A percentile compares a stretch with the other conserved stretches of the same genome.
Evolutionary conservation across 2,329 filamentous ascomycete genomes (phyloP).

Genomic region (Colletotrichum costaricense): DNA sequence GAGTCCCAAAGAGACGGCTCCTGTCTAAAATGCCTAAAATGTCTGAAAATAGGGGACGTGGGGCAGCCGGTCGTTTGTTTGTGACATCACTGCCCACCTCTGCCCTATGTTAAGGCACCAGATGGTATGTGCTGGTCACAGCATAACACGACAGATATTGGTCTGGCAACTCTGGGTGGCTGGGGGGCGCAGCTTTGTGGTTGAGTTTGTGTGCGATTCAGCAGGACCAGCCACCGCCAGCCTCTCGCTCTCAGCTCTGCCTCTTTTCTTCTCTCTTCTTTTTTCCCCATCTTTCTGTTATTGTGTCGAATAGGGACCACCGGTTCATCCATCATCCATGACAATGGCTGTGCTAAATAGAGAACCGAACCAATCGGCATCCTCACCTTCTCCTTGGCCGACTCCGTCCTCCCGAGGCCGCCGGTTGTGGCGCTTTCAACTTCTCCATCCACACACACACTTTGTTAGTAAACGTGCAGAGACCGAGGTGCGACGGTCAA

Average conservation of each 20-base stretch:
- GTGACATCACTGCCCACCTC: constrained; percentile 24
- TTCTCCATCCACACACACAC: not conserved
- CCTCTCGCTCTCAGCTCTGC: not conserved
- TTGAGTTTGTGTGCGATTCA: not conserved
- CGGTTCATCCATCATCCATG: not conserved
- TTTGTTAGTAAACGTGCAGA: not conserved
- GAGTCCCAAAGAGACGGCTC: not conserved
- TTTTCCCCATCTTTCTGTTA: too few species aligned
- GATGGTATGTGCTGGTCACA: not conserved
- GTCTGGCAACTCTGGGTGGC: not conserved
- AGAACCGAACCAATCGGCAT: constrained; percentile 15
- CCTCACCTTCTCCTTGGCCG: not conserved
- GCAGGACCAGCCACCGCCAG: not conserved
- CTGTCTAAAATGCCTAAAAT: not conserved
- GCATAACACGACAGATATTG: not conserved
- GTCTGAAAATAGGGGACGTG: constrained; percentile 20
- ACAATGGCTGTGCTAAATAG: not conserved
- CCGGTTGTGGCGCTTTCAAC: not conserved
- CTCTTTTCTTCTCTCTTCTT: not conserved
- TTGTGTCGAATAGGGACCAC: not conserved
- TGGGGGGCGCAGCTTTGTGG: constrained; percentile 1
- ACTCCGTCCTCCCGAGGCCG: not conserved
- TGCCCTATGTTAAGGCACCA: not conserved
- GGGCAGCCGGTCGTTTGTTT: constrained; percentile 1
- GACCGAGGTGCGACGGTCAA: not conserved